These are phyloP conservation scores for Paspalum vaginatum DNA, from an alignment of 176 grass and related monocot species.

Conservation along the genomic window DNA sequence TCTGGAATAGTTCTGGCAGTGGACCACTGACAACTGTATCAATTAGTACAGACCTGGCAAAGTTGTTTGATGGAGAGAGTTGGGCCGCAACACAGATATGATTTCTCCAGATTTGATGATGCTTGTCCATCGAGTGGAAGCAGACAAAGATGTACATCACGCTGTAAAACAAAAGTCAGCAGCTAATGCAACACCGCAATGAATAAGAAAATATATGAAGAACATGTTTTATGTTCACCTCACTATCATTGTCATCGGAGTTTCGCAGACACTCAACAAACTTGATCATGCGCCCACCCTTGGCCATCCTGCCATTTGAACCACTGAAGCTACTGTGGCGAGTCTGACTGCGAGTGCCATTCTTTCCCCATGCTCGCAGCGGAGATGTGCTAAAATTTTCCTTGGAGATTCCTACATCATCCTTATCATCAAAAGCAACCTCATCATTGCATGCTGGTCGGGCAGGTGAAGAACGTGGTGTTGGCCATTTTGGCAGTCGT, in stretches of 20 bases:
- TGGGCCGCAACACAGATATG: constrained; percentile 69
- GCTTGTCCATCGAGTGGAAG: constrained; percentile 61
- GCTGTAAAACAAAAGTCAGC: constrained; percentile 49
- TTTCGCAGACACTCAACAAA: constrained; percentile 66
- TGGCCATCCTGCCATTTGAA: constrained; percentile 67
- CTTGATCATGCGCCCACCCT: constrained; percentile 70
- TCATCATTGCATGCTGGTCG: constrained; percentile 59
- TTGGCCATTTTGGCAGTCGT: constrained; percentile 56
- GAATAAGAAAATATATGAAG: neutral
- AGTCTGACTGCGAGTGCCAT: constrained; percentile 77
- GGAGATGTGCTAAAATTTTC: constrained; percentile 64
- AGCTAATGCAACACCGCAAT: constrained; percentile 19
- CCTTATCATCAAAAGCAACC: constrained; percentile 59
- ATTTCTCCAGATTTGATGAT: constrained; percentile 59
- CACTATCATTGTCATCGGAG: constrained; percentile 62
- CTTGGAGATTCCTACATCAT: constrained; percentile 51
- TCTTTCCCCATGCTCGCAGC: constrained; percentile 81
- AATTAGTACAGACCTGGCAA: constrained; percentile 51
- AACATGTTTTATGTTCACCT: constrained; percentile 56
- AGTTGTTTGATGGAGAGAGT: constrained; percentile 69
- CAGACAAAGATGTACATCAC: constrained; percentile 66
- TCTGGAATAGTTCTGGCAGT: neutral
- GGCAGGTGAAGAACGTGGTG: constrained; percentile 66
- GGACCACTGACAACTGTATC: constrained; percentile 7
- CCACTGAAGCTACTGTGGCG: constrained; percentile 59